Base-by-base conservation (phyloP, 2,329 filamentous ascomycete genomes). In the Sporothrix pallida region DNA sequence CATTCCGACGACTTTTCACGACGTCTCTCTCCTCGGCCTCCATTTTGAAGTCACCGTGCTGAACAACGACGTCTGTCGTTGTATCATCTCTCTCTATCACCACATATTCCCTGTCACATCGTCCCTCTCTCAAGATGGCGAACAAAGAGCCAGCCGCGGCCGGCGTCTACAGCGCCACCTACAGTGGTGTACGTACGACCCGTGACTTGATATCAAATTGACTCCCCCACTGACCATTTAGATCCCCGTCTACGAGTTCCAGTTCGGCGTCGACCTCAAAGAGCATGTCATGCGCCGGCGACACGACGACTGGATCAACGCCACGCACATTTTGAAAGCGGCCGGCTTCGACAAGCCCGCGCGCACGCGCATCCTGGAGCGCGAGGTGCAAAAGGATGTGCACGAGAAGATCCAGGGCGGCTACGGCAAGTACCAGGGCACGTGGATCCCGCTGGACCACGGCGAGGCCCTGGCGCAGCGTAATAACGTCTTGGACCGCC, bases 371-470 rank as follows among this genome's bases (percentile, higher is more conserved):
- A 98, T 99, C 73, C 88, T 99, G 5, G 96, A 99, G 84, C 90
- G 96, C 77, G 96, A 99, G 80, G 95, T 99, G 8, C 96, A 99
- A 80, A 98, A 97, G 82, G 95, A 97, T 60, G 88, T 92, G 5
- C 96, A 99, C 81, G 96, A 98, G 84, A 99, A 99, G 84, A 95
- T 99, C 6, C 96, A 99, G 81, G 96, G 95, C 77, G 96, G 96
- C 17, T 98, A 98, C 82, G 96, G 96, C 79, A 98, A 98, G 89
- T 99, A 98, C 78, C 96, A 99, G 85, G 93, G 96, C 79, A 99
- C 96, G 70, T 99, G 96, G 95, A 96, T 99, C 69, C 96, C 96
- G 8, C 88, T 99, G 8, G 87, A 91, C 15, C 90, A 93, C 76
- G 96, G 94, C 73, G 90, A 94, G 77, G 84, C 89, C 75, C 90